Evolutionary conservation across 2,329 filamentous ascomycete genomes (phyloP), one percentile per base, ranked within the genome.

Genomic region (Penicillium sp.): DNA sequence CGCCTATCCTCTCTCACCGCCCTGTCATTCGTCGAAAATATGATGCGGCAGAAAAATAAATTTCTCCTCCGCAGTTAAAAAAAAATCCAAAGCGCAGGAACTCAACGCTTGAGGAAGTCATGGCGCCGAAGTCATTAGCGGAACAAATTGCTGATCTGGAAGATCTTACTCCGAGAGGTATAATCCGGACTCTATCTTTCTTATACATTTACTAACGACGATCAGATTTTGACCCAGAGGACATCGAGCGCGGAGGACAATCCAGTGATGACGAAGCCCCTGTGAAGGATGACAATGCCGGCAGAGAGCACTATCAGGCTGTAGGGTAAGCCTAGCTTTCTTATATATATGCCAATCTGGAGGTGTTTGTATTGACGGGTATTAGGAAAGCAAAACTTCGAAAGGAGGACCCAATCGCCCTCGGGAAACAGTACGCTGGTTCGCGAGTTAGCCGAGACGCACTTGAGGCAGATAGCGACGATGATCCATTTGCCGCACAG

Each of bases 281-380:
- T 9, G 81, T 55, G 86, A 78, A 76, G 23, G 79, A 79, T 60
- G 76, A 69, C 46, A 76, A 84, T 68, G 81, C 84, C 11, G 92
- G 90, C 21, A 90, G 93, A 35, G 94, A 97, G 71, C 94, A 98
- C 75, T 98, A 98, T 74, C 85, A 91, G 48, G 78, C 85, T 56
- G 91, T 97, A 35, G 90, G 89, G 84, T 90, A 80, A 60, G 82
- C 65, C 29, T 54, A 2, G 19, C 29, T 59, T 66, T 38, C 57
- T n/a, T 29, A 7, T 13, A 38, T 13, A 38, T 35, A 11, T 21
- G 5, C 17, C 13, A 19, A 19, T 44, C 21, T 1, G 48, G 21
- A 9, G 44, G n/a, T 21, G 30, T 19, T 30, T 19, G 53, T 67
- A 56, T 66, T 68, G 44, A 63, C 54, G 50, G 65, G 19, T 23